Base-by-base conservation (phyloP, 257 asterid species). In the Oldenlandia corymbosa region DNA sequence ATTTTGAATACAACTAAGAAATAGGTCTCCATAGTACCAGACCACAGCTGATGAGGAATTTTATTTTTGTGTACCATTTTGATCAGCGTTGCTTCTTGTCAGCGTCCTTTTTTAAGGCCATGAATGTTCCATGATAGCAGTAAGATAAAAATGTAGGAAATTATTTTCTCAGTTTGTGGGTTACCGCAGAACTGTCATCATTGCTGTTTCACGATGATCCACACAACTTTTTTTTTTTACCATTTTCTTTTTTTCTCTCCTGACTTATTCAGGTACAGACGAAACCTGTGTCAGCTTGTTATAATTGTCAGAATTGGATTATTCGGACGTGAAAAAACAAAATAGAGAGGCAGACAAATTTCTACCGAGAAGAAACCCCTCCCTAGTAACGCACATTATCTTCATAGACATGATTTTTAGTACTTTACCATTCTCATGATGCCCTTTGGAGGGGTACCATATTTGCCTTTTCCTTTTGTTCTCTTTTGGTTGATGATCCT, bases 301-400 rank as follows among this genome's bases (percentile, higher is more conserved):
- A 46, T 32, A 27, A 23, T 18, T 46, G 57, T 10, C 10, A 48
- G 14, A 32, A 34, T 63, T 48, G 68, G 68, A 32, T 63, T 21
- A 48, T 63, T 14, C 23, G 46, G 45, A 4, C 4, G 6, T 14
- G 32, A 2, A 62, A 23, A 47, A 43, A 43, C 48, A 10, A 5
- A 21, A 41, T 31, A 13, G 43, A 31, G 21, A n/a, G 68, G 43
- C 14, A 20, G 58, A 16, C 16, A 11, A 47, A 36, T 46, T 20
- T 37, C 9, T 32, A n/a, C 51, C n/a, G n/a, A n/a, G 12, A 46
- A 30, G 0, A 10, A 24, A 20, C 31, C 31, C 36, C n/a, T n/a
- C n/a, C n/a, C n/a, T n/a, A n/a, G n/a, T n/a, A n/a, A n/a, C n/a
- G n/a, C n/a, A n/a, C n/a, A n/a, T n/a, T n/a, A n/a, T n/a, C n/a